Conservation (phyloP, 768 basidiomycete genomes). For the Leccinum disarticulatum region DNA sequence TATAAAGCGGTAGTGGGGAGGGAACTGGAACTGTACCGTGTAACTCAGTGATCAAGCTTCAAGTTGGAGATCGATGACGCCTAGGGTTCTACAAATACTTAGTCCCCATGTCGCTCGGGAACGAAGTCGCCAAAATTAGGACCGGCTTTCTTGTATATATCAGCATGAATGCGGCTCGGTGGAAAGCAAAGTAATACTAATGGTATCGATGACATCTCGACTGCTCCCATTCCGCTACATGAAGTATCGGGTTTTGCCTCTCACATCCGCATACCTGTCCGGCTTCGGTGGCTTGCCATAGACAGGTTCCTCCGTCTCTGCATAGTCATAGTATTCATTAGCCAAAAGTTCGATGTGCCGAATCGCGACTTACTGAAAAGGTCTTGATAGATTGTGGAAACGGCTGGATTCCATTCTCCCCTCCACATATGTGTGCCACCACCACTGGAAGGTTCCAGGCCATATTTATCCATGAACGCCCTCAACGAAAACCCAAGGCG, state of each 20-base stretch:
- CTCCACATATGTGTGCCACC: constrained; percentile 86
- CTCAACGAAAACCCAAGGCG: constrained; percentile 68
- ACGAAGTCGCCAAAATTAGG: no score
- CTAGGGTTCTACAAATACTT: no score
- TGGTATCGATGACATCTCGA: not conserved
- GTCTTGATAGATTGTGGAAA: constrained; percentile 63
- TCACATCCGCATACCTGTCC: constrained; percentile 30
- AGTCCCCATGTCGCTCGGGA: no score
- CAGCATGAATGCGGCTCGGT: not conserved
- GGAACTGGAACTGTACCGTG: constrained; percentile 68
- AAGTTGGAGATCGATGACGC: not conserved
- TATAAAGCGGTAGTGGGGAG: constrained; percentile 87
- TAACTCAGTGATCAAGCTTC: constrained; percentile 1
- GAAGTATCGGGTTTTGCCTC: constrained; percentile 32
- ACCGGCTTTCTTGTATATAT: no score
- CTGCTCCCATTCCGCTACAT: constrained; percentile 7
- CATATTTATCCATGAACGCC: constrained; percentile 56
- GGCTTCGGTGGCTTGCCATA: constrained; percentile 31
- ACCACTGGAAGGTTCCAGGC: constrained; percentile 51
- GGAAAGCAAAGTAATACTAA: not conserved
- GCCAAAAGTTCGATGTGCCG: not conserved
- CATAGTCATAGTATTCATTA: not conserved
- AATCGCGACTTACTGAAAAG: constrained; percentile 57
- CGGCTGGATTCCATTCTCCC: constrained; percentile 67
- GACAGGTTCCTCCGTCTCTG: constrained; percentile 24